Evolutionary conservation across 345 rosid genomes (phyloP).

Genomic region (Camelina sativa): DNA sequence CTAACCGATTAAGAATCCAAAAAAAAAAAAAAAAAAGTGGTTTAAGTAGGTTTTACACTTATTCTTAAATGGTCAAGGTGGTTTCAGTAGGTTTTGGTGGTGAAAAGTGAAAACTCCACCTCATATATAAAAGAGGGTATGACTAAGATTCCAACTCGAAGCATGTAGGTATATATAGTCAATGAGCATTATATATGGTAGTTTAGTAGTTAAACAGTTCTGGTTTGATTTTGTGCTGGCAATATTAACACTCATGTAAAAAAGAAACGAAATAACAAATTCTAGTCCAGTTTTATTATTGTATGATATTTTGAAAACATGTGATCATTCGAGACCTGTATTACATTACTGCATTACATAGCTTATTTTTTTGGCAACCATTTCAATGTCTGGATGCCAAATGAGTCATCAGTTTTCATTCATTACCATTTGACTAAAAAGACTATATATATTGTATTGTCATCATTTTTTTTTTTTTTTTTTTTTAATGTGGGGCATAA

Average conservation of each 20-base stretch:
- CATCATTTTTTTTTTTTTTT: not conserved
- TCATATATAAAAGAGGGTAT: not conserved
- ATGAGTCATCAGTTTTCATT: slow-evolving; percentile 14
- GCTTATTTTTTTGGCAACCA: too few species aligned
- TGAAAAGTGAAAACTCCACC: slow-evolving; percentile 30
- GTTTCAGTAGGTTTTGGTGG: slow-evolving; percentile 32
- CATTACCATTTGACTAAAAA: not conserved
- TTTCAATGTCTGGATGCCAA: not conserved
- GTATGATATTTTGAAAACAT: too few species aligned
- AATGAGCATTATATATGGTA: not conserved
- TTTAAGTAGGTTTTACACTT: too few species aligned
- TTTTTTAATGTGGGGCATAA: not conserved
- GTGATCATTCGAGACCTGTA: too few species aligned
- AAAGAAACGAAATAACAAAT: too few species aligned
- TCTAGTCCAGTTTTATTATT: too few species aligned
- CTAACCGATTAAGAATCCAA: too few species aligned
- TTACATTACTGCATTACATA: too few species aligned
- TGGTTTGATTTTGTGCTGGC: too few species aligned
- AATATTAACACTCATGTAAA: too few species aligned
- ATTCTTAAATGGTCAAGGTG: not conserved
- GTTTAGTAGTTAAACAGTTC: too few species aligned
- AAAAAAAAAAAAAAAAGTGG: too few species aligned
- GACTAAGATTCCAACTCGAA: slow-evolving; percentile 28
- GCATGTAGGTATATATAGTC: not conserved
- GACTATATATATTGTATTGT: not conserved